Base-by-base conservation (phyloP, 2,329 filamentous ascomycete genomes). In the Aureobasidium melanogenum region DNA sequence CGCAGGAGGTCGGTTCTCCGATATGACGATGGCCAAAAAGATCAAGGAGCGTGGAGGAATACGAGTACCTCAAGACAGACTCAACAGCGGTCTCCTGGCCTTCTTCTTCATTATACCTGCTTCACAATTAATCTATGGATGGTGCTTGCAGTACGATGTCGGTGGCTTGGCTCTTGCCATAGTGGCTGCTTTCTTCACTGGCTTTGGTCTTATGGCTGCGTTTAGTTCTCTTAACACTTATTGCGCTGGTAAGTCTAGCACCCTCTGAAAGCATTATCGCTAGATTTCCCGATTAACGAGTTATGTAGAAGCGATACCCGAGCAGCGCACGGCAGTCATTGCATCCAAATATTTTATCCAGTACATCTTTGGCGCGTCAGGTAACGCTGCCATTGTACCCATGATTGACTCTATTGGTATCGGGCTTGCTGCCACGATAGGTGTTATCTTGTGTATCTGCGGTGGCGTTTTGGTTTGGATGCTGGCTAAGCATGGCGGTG, bases 271-370 rank as follows among this genome's bases (percentile, higher is more conserved):
- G 2, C 30, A 32, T 32, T 10, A 1, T 12, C 10, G 30, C 10
- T 1, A 10, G 32, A 15, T 5, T 15, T 15, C 2, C 9, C 30
- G 15, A 15, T 14, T 36, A 15, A 55, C 32, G 4, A 15, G 15
- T 7, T 34, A 0, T 24, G 2, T 54, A 61, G 88, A 93, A 70
- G 88, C 91, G 15, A 88, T 91, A 84, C 87, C 86, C 63, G 79
- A 79, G 0, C 77, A 81, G 28, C 84, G 85, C 38, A 84, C 86
- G 2, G 88, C 91, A 68, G 86, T 91, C 15, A 66, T 66, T 66
- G 87, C 88, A 0, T 87, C 87, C 0, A 92, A 91, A 71, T 92
- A 91, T 71, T 84, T 89, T 67, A 78, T 89, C 56, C 80, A 89
- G 15, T 92, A 92, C 71, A 71, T 89, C 9, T 87, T 89, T 65